Percentiles rank a stretch among this genome's conserved stretches.
These are phyloP conservation scores for Byssochlamys sp. DNA, from an alignment of 2,329 filamentous ascomycete species.

Conservation along the genomic window DNA sequence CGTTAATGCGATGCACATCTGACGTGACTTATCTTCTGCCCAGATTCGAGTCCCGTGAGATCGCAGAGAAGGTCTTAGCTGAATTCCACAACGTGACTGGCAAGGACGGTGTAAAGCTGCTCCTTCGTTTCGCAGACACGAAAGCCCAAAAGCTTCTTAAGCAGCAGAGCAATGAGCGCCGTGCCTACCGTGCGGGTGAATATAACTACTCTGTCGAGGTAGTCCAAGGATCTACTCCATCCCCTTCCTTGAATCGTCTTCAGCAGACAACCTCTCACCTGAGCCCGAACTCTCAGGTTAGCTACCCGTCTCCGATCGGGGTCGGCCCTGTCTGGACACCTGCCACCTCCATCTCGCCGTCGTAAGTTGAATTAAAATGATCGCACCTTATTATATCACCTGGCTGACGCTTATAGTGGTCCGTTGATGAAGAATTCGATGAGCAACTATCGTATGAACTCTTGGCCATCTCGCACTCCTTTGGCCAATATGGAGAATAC, in stretches of 20 bases:
- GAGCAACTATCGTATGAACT: constrained; percentile 24
- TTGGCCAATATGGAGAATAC: constrained; percentile 31
- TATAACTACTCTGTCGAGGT: constrained; percentile 57
- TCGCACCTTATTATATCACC: constrained; percentile 2
- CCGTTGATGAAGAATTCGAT: constrained; percentile 30
- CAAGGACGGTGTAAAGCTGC: constrained; percentile 70
- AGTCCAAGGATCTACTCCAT: constrained; percentile 36
- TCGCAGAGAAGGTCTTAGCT: constrained; percentile 81
- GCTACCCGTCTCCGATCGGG: constrained; percentile 34
- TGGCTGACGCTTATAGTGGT: constrained; percentile 18
- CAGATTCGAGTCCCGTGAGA: constrained; percentile 79
- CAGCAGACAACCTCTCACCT: constrained; percentile 31
- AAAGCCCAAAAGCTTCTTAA: constrained; percentile 94
- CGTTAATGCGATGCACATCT: constrained; percentile 2
- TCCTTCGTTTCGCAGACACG: constrained; percentile 94
- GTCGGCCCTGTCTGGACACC: constrained; percentile 37
- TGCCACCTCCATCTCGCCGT: constrained; percentile 39
- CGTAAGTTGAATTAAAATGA: constrained; percentile 23
- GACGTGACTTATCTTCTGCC: constrained; percentile 8
- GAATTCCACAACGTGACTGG: constrained; percentile 75
- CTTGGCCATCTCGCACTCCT: constrained; percentile 30
- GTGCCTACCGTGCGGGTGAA: constrained; percentile 91
- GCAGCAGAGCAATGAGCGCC: constrained; percentile 86
- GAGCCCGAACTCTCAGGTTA: constrained; percentile 34
- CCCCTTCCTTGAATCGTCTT: constrained; percentile 33